A percentile compares a stretch with the other conserved stretches of the same genome.
Evolutionary conservation across 805 yeast genomes (phyloP).

Genomic region (Wickerhamiella azyma): DNA sequence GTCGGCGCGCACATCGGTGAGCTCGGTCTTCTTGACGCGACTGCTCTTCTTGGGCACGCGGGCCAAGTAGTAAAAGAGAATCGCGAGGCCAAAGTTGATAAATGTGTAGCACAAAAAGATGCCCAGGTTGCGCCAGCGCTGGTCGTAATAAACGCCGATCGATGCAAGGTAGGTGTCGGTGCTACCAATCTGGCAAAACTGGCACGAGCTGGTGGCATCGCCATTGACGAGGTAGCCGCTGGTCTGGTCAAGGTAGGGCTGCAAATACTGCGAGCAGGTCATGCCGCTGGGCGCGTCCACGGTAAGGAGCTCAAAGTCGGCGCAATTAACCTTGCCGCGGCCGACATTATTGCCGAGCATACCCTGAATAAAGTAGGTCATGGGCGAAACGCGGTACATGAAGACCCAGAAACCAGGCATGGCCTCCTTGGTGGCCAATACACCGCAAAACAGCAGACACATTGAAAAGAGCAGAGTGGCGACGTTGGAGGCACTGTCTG

Average conservation of each 20-base stretch:
- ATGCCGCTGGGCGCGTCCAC: constrained; percentile 43
- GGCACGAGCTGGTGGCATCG: constrained; percentile 30
- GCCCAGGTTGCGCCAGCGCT: constrained; percentile 58
- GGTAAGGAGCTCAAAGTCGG: constrained; percentile 34
- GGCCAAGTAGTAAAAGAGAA: constrained; percentile 23
- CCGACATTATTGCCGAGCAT: constrained; percentile 38
- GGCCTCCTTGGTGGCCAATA: constrained; percentile 38
- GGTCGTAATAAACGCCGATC: constrained; percentile 32
- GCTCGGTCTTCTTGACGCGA: constrained; percentile 14
- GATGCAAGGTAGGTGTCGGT: constrained; percentile 34
- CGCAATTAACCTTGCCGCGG: constrained; percentile 38
- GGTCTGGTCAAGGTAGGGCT: constrained; percentile 29
- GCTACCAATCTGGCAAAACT: constrained; percentile 29
- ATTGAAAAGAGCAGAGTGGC: constrained; percentile 43
- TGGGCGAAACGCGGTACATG: constrained; percentile 61
- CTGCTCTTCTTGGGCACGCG: constrained; percentile 21
- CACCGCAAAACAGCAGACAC: constrained; percentile 55
- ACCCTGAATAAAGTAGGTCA: constrained; percentile 54
- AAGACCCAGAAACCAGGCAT: constrained; percentile 80
- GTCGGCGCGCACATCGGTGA: constrained; percentile 2
- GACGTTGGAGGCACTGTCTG: constrained; percentile 52
- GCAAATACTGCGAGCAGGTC: constrained; percentile 50
- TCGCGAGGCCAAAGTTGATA: constrained; percentile 34
- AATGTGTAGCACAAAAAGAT: constrained; percentile 42
- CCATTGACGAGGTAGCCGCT: constrained; percentile 50